phyloP scores from a whole-genome alignment of 1,139 yeast genomes.

The Yamadazyma songkhlaensis region DNA sequence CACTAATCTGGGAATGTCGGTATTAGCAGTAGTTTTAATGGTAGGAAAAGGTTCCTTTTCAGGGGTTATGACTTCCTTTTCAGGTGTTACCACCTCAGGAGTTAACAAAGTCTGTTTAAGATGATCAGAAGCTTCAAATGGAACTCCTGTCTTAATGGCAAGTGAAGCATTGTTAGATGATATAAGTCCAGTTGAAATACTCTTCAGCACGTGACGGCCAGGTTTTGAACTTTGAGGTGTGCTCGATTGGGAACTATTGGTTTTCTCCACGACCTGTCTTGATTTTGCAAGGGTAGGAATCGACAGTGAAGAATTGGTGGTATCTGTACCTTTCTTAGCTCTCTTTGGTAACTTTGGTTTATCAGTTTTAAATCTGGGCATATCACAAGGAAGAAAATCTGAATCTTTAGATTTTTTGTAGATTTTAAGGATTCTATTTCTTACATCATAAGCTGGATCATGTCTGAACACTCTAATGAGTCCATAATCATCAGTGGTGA shows the following conservation, averaged over 20 bases:
- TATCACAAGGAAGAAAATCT: constrained; percentile 2
- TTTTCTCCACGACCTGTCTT: constrained; percentile 3
- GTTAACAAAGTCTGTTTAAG: background rate
- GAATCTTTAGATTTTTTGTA: constrained; percentile 11
- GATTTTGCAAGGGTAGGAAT: background rate
- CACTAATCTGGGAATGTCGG: constrained; percentile 12
- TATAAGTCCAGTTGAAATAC: constrained; percentile 13
- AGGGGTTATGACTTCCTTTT: constrained; percentile 14
- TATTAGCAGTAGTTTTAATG: constrained; percentile 2
- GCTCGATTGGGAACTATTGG: constrained; percentile 3
- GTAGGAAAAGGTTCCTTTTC: constrained; percentile 16
- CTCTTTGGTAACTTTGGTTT: background rate
- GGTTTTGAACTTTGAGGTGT: constrained; percentile 1
- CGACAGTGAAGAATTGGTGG: background rate
- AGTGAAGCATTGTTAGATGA: constrained; percentile 11
- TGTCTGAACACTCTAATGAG: constrained; percentile 74
- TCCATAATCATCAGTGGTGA: constrained; percentile 77
- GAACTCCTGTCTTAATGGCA: constrained; percentile 7
- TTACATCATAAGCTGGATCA: constrained; percentile 55
- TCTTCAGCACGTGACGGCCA: constrained; percentile 12
- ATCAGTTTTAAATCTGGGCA: background rate
- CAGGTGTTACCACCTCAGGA: constrained; percentile 11
- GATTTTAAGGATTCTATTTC: constrained; percentile 21
- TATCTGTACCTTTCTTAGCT: background rate
- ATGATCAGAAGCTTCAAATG: background rate